Conservation (phyloP, 1,284 basidiomycete species). For the Rhodotorula glutinis region DNA sequence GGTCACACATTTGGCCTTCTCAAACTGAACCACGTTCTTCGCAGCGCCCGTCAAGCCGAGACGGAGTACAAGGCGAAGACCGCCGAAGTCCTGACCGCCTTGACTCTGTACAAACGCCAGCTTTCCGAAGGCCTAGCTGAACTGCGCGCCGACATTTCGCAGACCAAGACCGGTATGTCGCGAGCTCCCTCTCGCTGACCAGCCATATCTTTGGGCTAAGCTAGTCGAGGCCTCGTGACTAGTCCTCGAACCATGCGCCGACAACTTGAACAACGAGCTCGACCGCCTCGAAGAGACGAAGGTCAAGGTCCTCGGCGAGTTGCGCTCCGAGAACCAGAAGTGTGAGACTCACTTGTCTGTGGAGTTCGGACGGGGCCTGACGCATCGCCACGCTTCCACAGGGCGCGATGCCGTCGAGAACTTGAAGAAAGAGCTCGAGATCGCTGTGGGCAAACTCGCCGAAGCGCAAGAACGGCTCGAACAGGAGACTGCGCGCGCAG, state of each 20-base stretch:
- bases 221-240: background rate
- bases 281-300: slow-evolving; percentile 23
- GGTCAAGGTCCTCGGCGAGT: slow-evolving; percentile 1
- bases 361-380: too few species aligned
- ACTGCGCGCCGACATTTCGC: background rate
- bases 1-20: background rate
- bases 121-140: background rate
- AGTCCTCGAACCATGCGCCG: background rate
- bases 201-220: background rate
- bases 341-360: slow-evolving; percentile 14
- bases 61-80: background rate
- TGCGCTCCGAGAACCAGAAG: slow-evolving; percentile 1
- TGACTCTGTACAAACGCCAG: background rate
- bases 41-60: background rate
- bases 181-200: background rate
- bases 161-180: slow-evolving; percentile 1
- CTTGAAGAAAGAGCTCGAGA: background rate
- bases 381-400: too few species aligned
- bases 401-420: background rate
- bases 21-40: background rate
- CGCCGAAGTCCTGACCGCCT: background rate
- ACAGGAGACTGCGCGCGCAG: background rate
- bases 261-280: background rate
- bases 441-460: background rate
- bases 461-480: background rate